These are phyloP conservation scores for Aspergillus conjunctus DNA, from an alignment of 495 filamentous ascomycete species.

Conservation along the genomic window DNA sequence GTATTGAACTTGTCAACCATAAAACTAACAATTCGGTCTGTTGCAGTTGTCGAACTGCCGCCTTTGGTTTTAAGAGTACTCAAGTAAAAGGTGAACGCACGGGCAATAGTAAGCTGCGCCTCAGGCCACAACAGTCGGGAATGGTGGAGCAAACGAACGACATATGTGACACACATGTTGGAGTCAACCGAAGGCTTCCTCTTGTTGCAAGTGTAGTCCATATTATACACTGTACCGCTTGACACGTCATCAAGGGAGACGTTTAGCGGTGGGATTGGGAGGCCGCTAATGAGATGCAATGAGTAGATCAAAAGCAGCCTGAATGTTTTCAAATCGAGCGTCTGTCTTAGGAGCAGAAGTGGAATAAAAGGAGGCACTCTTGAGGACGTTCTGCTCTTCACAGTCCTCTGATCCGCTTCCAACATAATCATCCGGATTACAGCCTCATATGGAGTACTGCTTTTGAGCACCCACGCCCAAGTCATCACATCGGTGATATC, in stretches of 20 bases:
- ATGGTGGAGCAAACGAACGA: conserved; percentile 60
- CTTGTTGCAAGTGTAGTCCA: conserved; percentile 15
- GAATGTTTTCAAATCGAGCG: conserved; percentile 45
- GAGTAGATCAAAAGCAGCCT: conserved; percentile 46
- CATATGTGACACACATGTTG: conserved; percentile 35
- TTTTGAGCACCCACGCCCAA: conserved; percentile 62
- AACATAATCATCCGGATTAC: conserved; percentile 43
- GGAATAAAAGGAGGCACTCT: conserved; percentile 52
- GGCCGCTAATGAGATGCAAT: conserved; percentile 42
- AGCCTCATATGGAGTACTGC: conserved; percentile 42
- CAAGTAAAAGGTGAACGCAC: conserved; percentile 40
- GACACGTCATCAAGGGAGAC: not conserved
- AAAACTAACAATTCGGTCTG: conserved; percentile 26
- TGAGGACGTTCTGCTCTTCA: conserved; percentile 8
- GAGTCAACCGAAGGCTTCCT: conserved; percentile 27
- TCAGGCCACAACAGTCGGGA: conserved; percentile 59
- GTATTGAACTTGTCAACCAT: conserved; percentile 50
- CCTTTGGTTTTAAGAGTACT: conserved; percentile 19
- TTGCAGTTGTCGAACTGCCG: not conserved
- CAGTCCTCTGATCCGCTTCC: conserved; percentile 27
- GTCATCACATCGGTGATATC: conserved; percentile 51
- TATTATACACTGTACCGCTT: conserved; percentile 21
- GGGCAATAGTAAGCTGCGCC: conserved; percentile 51
- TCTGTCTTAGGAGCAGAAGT: conserved; percentile 51
- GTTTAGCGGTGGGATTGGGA: conserved; percentile 24